A percentile compares a stretch with the other conserved stretches of the same genome.
Conservation (phyloP, 495 filamentous ascomycete genomes). For the Astrocystis sublimbata region DNA sequence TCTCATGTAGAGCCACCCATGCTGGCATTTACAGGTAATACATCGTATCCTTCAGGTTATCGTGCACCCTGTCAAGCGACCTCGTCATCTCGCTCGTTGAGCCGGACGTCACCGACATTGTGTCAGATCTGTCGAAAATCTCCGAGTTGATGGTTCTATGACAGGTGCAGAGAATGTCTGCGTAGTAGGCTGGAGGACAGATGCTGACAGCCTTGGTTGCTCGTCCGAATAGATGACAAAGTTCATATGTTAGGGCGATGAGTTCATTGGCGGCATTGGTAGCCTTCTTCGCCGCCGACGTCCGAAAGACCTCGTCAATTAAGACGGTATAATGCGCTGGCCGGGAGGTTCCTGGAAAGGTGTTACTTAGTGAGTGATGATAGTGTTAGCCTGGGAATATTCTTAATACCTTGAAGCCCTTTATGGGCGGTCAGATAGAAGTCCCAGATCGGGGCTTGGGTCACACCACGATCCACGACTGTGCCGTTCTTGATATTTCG, state of each 20-base stretch:
- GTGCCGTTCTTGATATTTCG: slow-evolving; percentile 75
- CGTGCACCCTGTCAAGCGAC: slow-evolving; percentile 36
- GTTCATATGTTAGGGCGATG: slow-evolving; percentile 67
- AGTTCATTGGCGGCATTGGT: slow-evolving; percentile 59
- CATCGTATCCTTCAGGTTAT: slow-evolving; percentile 62
- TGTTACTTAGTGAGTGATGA: not conserved
- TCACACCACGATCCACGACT: slow-evolving; percentile 85
- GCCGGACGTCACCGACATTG: slow-evolving; percentile 22
- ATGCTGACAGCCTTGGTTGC: slow-evolving; percentile 79
- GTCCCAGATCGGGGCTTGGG: slow-evolving; percentile 72
- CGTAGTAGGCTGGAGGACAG: slow-evolving; percentile 81
- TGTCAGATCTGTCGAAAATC: slow-evolving; percentile 52
- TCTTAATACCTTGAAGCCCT: slow-evolving; percentile 64
- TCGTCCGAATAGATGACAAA: slow-evolving; percentile 78
- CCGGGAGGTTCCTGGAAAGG: slow-evolving; percentile 64
- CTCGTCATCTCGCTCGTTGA: not conserved
- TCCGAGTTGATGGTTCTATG: slow-evolving; percentile 65
- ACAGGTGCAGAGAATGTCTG: slow-evolving; percentile 72
- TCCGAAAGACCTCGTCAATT: slow-evolving; percentile 69
- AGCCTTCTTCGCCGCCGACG: slow-evolving; percentile 32
- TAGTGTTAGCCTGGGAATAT: not conserved
- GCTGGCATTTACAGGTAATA: slow-evolving; percentile 63
- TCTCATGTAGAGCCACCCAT: not conserved
- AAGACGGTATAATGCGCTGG: slow-evolving; percentile 79
- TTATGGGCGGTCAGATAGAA: slow-evolving; percentile 88